Conservation (phyloP, 2,329 filamentous ascomycete genomes). For the Eurotiales sp. region DNA sequence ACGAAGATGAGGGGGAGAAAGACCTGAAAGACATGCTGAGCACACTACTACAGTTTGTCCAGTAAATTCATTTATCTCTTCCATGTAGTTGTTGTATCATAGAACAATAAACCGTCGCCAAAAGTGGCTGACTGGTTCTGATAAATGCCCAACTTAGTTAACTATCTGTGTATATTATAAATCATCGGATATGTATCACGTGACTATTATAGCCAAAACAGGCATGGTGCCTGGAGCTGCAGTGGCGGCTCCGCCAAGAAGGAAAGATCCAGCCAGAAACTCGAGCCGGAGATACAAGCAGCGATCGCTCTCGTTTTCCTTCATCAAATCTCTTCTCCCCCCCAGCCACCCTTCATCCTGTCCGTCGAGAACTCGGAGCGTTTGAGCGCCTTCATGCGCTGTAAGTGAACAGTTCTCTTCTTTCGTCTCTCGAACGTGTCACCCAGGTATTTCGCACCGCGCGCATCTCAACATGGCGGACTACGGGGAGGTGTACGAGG, state of each 20-base stretch:
- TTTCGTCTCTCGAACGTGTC: constrained; percentile 1
- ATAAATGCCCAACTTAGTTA: too few species aligned
- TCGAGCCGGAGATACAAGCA: constrained; percentile 17
- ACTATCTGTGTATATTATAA: too few species aligned
- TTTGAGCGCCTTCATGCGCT: constrained; percentile 13
- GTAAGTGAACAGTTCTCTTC: constrained; percentile 8
- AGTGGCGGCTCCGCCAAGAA: constrained; percentile 28
- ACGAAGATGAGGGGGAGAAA: constrained; percentile 51
- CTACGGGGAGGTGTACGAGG: constrained; percentile 63
- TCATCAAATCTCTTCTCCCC: constrained; percentile 21
- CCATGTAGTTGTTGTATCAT: constrained; percentile 5
- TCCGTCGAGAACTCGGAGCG: constrained; percentile 13
- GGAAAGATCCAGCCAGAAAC: constrained; percentile 27
- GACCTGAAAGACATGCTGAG: constrained; percentile 62
- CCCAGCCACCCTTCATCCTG: constrained; percentile 23
- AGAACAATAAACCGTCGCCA: too few species aligned
- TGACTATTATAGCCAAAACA: neutral
- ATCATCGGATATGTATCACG: too few species aligned
- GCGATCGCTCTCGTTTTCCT: constrained; percentile 20
- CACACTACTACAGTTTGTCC: constrained; percentile 49
- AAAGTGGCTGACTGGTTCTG: too few species aligned
- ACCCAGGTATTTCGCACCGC: neutral
- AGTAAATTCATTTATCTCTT: constrained; percentile 6
- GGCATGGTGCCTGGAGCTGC: neutral
- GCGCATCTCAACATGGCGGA: constrained; percentile 46